phyloP scores from a whole-genome alignment of 2,329 filamentous ascomycete genomes.

The Nemania abortiva region DNA sequence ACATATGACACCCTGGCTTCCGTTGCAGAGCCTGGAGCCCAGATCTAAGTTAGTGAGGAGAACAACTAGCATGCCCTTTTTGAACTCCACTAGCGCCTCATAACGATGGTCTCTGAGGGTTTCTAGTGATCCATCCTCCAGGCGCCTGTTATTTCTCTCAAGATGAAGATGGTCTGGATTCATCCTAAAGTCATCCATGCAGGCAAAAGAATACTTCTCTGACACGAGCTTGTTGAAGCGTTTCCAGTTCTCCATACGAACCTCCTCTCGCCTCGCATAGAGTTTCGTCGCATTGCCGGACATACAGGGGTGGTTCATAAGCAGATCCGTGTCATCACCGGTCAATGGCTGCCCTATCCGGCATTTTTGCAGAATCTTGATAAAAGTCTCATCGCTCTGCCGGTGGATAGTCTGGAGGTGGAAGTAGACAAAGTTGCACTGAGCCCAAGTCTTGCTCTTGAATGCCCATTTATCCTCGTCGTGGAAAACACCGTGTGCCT shows the following conservation, averaged over 20 bases:
- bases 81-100: slow-evolving; percentile 58
- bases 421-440: slow-evolving; percentile 65
- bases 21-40: slow-evolving; percentile 58
- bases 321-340: slow-evolving; percentile 53
- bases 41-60: slow-evolving; percentile 64
- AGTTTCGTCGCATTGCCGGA: slow-evolving; percentile 59
- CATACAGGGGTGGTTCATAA: slow-evolving; percentile 60
- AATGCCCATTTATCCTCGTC: slow-evolving; percentile 73
- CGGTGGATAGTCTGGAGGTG: slow-evolving; percentile 68
- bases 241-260: slow-evolving; percentile 52
- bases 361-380: slow-evolving; percentile 67
- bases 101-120: slow-evolving; percentile 61
- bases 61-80: slow-evolving; percentile 64
- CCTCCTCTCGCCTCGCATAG: slow-evolving; percentile 57
- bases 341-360: slow-evolving; percentile 60
- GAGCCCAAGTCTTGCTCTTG: slow-evolving; percentile 64
- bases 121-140: slow-evolving; percentile 44
- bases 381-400: slow-evolving; percentile 66
- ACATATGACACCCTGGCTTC: slow-evolving; percentile 60
- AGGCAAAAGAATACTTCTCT: slow-evolving; percentile 49
- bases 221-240: slow-evolving; percentile 52
- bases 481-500: slow-evolving; percentile 53
- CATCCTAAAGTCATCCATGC: slow-evolving; percentile 58
- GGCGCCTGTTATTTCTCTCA: slow-evolving; percentile 27
- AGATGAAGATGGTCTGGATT: slow-evolving; percentile 48